phyloP scores from a whole-genome alignment of 1,139 yeast species.

The Meyerozyma carpophila region DNA sequence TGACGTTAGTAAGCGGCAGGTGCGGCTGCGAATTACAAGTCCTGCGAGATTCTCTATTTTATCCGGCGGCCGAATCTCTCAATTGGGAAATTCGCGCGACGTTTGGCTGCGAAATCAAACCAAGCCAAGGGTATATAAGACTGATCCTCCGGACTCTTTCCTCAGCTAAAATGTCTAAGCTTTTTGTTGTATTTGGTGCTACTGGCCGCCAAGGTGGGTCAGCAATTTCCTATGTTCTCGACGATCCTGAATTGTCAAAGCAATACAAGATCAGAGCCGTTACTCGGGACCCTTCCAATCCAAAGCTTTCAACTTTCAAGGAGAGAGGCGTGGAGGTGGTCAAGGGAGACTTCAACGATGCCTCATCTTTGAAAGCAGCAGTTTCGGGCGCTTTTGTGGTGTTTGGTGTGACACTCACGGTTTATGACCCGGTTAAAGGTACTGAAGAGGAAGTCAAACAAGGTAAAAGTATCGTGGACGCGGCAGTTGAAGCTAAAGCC shows the following conservation, averaged over 20 bases:
- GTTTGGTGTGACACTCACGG: neutral
- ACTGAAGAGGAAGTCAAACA: neutral
- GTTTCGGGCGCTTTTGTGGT: neutral
- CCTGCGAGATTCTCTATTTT: neutral
- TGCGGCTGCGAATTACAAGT: neutral
- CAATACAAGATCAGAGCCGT: conserved; percentile 7
- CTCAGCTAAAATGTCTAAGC: neutral
- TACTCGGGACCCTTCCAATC: conserved; percentile 5
- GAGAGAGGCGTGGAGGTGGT: conserved; percentile 7
- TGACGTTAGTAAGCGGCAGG: neutral
- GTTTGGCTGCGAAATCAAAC: too few species aligned
- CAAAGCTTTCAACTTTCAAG: conserved; percentile 2
- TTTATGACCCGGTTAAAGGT: neutral
- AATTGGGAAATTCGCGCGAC: neutral
- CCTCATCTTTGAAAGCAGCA: neutral
- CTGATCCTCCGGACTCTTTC: neutral
- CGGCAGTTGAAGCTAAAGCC: neutral
- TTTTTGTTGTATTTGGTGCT: conserved; percentile 7
- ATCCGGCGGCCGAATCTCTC: neutral
- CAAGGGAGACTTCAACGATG: conserved; percentile 3
- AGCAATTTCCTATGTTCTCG: conserved; percentile 4
- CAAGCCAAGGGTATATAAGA: neutral
- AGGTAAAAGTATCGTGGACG: conserved; percentile 1
- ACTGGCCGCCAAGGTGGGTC: conserved; percentile 10
- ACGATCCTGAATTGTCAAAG: conserved; percentile 3